A percentile compares a stretch with the other conserved stretches of the same genome.
These are phyloP conservation scores for Sporothrix inflata DNA, from an alignment of 2,329 filamentous ascomycete genomes.

Conservation along the genomic window DNA sequence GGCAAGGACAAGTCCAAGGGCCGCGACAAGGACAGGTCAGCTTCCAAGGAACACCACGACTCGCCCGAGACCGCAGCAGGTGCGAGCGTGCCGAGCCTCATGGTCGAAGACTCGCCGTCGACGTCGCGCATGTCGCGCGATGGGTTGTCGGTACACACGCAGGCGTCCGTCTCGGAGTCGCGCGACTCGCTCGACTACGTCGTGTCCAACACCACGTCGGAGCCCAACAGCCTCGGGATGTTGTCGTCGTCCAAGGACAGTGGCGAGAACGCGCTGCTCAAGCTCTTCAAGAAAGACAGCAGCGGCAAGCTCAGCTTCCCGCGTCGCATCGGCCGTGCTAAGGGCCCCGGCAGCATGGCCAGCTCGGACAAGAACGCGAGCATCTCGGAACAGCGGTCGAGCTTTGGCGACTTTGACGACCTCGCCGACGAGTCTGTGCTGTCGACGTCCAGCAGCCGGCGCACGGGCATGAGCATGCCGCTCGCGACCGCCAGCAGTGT, in stretches of 20 bases:
- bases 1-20: slow-evolving; percentile 46
- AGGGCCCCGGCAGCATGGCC: slow-evolving; percentile 56
- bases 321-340: slow-evolving; percentile 54
- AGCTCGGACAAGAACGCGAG: slow-evolving; percentile 59
- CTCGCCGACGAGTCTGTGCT: slow-evolving; percentile 48
- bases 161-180: slow-evolving; percentile 62
- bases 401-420: slow-evolving; percentile 61
- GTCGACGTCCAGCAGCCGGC: slow-evolving; percentile 29
- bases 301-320: slow-evolving; percentile 68
- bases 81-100: slow-evolving; percentile 45
- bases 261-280: slow-evolving; percentile 59
- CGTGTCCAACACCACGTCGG: slow-evolving; percentile 61
- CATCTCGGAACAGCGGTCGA: slow-evolving; percentile 56
- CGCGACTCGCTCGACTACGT: slow-evolving; percentile 62
- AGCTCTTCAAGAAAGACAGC: slow-evolving; percentile 70
- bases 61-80: slow-evolving; percentile 39
- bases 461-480: slow-evolving; percentile 38
- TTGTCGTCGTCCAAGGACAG: slow-evolving; percentile 48
- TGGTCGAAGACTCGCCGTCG: slow-evolving; percentile 50
- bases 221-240: slow-evolving; percentile 47
- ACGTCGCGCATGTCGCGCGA: slow-evolving; percentile 61
- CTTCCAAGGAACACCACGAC: slow-evolving; percentile 35
- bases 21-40: slow-evolving; percentile 44
- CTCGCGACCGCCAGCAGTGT: slow-evolving; percentile 17
- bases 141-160: slow-evolving; percentile 60